Evolutionary conservation across 1,139 yeast species (phyloP).

Genomic region (Protomyces arabidopsidicola): DNA sequence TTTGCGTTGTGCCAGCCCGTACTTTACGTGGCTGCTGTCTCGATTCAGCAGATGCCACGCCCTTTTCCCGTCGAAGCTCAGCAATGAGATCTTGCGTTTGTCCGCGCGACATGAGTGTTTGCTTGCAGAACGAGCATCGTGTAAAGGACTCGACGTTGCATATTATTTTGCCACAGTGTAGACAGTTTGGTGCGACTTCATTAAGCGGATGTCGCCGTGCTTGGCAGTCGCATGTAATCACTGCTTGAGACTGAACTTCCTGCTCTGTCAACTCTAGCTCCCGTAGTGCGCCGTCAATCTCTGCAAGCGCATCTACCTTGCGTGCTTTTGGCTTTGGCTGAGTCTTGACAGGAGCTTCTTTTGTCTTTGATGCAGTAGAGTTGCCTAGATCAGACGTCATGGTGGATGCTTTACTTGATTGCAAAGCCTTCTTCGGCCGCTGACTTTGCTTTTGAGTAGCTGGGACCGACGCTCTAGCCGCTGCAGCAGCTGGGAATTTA

Average conservation of each 20-base stretch:
- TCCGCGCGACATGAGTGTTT: constrained; percentile 14
- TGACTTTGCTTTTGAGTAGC: neutral
- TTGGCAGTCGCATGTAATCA: constrained; percentile 59
- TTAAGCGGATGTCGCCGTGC: constrained; percentile 75
- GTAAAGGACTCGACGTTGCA: constrained; percentile 84
- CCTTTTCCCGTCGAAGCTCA: constrained; percentile 25
- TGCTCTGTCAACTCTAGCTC: constrained; percentile 42
- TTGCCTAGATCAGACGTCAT: constrained; percentile 26
- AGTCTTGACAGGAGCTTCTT: constrained; percentile 1
- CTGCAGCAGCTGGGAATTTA: constrained; percentile 6
- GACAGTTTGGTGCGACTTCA: constrained; percentile 86
- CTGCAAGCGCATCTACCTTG: constrained; percentile 52
- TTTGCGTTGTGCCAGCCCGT: constrained; percentile 14
- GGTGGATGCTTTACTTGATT: constrained; percentile 16
- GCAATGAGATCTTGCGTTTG: constrained; percentile 27
- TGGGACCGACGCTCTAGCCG: constrained; percentile 11
- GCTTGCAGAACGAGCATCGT: constrained; percentile 50
- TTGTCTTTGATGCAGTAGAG: constrained; percentile 34
- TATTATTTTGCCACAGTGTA: constrained; percentile 89
- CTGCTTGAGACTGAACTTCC: constrained; percentile 31
- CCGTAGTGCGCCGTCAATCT: constrained; percentile 48
- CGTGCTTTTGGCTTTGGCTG: constrained; percentile 33
- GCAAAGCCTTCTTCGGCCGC: constrained; percentile 2
- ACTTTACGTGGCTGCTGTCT: constrained; percentile 24
- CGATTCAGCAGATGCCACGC: constrained; percentile 10